Conservation (phyloP, 2,329 filamentous ascomycete species). For the Neurospora sp. region DNA sequence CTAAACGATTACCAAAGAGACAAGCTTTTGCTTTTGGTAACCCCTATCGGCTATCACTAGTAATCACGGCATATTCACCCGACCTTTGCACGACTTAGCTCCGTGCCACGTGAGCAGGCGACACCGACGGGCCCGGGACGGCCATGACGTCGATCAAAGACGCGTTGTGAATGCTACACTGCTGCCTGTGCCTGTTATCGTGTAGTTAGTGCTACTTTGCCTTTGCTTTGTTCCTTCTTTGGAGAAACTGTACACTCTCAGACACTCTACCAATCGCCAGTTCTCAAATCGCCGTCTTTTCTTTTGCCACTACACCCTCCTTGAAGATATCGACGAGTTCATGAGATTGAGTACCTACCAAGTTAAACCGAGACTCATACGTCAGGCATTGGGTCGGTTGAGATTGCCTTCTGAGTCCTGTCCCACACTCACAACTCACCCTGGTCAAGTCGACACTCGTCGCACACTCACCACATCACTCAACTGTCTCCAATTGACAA, state of each 20-base stretch:
- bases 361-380: background rate
- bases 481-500: background rate
- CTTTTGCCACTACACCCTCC: background rate
- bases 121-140: background rate
- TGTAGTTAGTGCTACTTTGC: background rate
- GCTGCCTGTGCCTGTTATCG: background rate
- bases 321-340: background rate
- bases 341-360: background rate
- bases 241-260: background rate
- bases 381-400: background rate
- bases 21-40: background rate
- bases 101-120: slow-evolving; percentile 5
- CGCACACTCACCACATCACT: background rate
- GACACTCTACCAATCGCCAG: background rate
- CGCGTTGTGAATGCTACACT: background rate
- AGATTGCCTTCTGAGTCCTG: background rate
- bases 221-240: background rate
- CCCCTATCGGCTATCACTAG: background rate
- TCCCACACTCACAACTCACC: background rate
- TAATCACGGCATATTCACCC: too few relatives aligned
- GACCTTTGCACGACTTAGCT: background rate
- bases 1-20: background rate
- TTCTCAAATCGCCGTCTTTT: background rate
- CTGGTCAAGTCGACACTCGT: background rate
- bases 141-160: slow-evolving; percentile 1